Percentiles rank a stretch among this genome's conserved stretches.
phyloP scores from a whole-genome alignment of 140 eudicot genomes.

The Oenanthe javanica region DNA sequence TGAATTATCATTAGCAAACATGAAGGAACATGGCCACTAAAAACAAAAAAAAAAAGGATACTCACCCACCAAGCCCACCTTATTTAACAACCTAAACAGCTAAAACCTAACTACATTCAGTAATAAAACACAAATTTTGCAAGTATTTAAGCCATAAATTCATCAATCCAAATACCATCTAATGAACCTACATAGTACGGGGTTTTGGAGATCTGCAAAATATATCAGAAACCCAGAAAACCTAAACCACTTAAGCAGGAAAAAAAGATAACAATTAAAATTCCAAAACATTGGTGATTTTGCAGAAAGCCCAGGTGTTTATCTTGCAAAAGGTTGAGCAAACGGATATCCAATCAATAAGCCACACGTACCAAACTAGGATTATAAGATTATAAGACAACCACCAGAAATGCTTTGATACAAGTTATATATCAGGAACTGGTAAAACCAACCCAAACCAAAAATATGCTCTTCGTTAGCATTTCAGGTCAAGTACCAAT shows the following conservation, averaged over 20 bases:
- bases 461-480: not conserved
- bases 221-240: slow-evolving; percentile 20
- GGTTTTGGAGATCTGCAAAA: slow-evolving; percentile 33
- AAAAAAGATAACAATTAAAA: no score
- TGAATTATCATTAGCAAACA: slow-evolving; percentile 33
- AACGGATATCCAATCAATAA: no score
- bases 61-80: slow-evolving; percentile 7
- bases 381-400: not conserved
- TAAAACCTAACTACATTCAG: slow-evolving; percentile 18
- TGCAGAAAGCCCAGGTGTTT: no score
- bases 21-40: slow-evolving; percentile 8
- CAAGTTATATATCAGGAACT: not conserved
- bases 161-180: slow-evolving; percentile 16
- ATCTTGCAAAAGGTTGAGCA: no score
- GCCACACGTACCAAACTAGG: no score
- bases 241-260: slow-evolving; percentile 10
- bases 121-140: slow-evolving; percentile 18
- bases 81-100: slow-evolving; percentile 16
- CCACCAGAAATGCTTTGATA: not conserved
- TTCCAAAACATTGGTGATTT: no score
- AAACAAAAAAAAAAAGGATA: slow-evolving; percentile 3
- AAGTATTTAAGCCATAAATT: not conserved
- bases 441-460: not conserved
- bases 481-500: slow-evolving; percentile 53
- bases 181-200: not conserved